Conservation (phyloP, 148 eudicot genomes). For the Rhododendron griersonianum region DNA sequence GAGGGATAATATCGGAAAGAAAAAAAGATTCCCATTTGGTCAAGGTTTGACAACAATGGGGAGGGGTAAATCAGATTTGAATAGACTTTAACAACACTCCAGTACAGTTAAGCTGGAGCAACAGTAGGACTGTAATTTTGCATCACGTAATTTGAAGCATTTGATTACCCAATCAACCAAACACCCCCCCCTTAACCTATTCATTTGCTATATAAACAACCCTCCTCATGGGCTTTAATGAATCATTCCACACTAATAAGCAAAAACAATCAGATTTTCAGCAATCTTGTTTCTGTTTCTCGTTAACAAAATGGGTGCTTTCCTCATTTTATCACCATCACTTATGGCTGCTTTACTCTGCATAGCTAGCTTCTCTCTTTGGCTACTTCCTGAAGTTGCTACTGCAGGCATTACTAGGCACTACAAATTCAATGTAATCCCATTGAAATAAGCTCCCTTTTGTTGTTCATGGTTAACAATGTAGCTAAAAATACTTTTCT, state of each 20-base stretch:
- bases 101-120: not conserved
- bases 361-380: conserved; percentile 5
- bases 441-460: not conserved
- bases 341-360: conserved; percentile 20
- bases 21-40: not conserved
- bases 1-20: not conserved
- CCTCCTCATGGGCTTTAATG: not conserved
- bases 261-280: not conserved
- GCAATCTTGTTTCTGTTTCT: not conserved
- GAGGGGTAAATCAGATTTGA: not conserved
- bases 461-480: not conserved
- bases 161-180: conserved; percentile 3
- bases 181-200: not conserved
- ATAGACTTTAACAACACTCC: conserved; percentile 6
- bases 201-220: conserved; percentile 4
- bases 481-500: not conserved
- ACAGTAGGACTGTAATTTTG: not conserved
- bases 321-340: conserved; percentile 11
- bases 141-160: not conserved
- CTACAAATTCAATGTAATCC: conserved; percentile 51
- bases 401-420: conserved; percentile 38
- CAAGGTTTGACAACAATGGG: not conserved
- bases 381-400: conserved; percentile 19
- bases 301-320: conserved; percentile 11
- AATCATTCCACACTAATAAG: not conserved